Percentiles rank a stretch among this genome's conserved stretches.
These are phyloP conservation scores for Fusarium dlaminii DNA, from an alignment of 2,329 filamentous ascomycete genomes.

Conservation along the genomic window DNA sequence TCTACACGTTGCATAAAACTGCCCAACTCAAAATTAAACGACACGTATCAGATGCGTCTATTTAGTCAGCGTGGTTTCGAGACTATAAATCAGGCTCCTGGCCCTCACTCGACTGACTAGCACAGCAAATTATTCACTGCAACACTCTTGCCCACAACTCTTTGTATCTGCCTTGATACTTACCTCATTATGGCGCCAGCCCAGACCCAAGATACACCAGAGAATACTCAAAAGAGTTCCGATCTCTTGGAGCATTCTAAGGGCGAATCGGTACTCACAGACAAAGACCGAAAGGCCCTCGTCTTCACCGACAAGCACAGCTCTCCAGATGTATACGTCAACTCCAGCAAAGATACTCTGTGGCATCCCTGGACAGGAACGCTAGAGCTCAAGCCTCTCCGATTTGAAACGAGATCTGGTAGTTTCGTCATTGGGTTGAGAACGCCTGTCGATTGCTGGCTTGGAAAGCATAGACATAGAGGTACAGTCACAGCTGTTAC, in stretches of 20 bases:
- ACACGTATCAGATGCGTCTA: neutral
- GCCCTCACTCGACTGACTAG: no score
- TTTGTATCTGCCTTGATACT: fast-evolving
- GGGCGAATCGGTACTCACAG: neutral
- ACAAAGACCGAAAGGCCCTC: neutral
- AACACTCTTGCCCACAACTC: neutral
- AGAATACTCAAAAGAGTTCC: neutral
- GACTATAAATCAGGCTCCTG: neutral
- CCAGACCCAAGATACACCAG: neutral
- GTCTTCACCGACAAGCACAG: slow-evolving; percentile 2
- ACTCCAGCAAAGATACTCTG: neutral
- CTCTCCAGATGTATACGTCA: neutral
- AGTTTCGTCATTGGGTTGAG: neutral
- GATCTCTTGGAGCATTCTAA: neutral
- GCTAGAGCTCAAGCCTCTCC: neutral
- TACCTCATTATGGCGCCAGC: neutral
- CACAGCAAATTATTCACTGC: no score
- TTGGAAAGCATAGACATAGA: neutral
- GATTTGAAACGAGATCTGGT: neutral
- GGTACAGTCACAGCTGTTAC: neutral
- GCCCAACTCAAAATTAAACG: no score
- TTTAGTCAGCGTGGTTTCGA: neutral
- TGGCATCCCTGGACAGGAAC: neutral
- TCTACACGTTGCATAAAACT: neutral
- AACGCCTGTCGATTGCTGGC: neutral